Conservation (phyloP, 2,329 filamentous ascomycete genomes). For the Aspergillus unguis region DNA sequence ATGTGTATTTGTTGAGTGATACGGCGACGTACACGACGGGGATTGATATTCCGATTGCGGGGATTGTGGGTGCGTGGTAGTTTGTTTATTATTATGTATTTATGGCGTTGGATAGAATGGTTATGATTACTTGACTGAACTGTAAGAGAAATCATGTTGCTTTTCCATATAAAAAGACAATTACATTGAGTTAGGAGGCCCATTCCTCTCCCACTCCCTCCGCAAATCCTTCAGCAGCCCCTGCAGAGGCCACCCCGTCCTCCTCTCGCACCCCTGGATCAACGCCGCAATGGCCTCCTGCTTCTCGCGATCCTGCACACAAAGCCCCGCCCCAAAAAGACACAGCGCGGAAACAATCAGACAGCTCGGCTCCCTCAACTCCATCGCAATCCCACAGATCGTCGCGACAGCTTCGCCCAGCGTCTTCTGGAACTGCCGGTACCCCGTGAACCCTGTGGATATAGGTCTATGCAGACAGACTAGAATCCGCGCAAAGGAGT, state of each 20-base stretch:
- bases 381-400: background rate
- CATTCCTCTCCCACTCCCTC: background rate
- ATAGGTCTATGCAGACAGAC: background rate
- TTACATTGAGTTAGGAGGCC: too few species aligned
- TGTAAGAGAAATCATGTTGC: too few species aligned
- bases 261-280: background rate
- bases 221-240: background rate
- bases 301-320: background rate
- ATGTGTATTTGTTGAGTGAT: slow-evolving; percentile 49
- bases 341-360: background rate
- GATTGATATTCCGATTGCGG: slow-evolving; percentile 46
- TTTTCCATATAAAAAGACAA: too few species aligned
- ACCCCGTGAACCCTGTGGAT: background rate
- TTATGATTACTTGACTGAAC: too few species aligned
- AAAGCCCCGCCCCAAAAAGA: background rate
- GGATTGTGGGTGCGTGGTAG: slow-evolving; percentile 2
- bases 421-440: background rate
- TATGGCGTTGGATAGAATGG: background rate
- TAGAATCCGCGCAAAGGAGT: background rate
- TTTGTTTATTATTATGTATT: background rate
- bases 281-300: background rate
- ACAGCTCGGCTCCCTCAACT: background rate
- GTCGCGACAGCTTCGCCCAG: background rate
- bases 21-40: slow-evolving; percentile 49
- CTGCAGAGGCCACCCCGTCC: background rate